These are phyloP conservation scores for Talaromyces sp. DNA, from an alignment of 2,329 filamentous ascomycete species.

Conservation along the genomic window DNA sequence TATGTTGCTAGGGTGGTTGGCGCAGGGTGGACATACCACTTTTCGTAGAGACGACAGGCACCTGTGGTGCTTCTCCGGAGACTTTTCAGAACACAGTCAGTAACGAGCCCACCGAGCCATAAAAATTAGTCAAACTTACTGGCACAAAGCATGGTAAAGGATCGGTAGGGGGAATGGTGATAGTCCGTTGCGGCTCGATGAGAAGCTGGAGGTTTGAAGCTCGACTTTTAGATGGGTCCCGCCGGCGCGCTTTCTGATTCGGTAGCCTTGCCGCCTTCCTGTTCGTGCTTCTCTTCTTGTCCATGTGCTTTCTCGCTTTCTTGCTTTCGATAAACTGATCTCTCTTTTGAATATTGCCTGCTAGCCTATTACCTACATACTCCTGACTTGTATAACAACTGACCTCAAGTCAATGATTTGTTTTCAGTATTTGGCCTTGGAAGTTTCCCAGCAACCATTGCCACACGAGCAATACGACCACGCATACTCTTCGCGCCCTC, in stretches of 20 bases:
- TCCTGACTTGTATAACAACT: neutral
- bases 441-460: too few relatives aligned
- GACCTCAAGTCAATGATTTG: neutral
- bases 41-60: constrained; percentile 91
- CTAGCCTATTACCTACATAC: too few relatives aligned
- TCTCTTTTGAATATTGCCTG: neutral
- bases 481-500: neutral
- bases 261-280: constrained; percentile 27
- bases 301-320: neutral
- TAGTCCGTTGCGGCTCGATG: constrained; percentile 26
- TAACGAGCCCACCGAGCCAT: neutral
- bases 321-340: neutral
- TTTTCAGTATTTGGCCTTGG: neutral
- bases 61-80: constrained; percentile 92
- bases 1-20: constrained; percentile 7
- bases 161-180: constrained; percentile 21
- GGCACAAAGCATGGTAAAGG: constrained; percentile 57
- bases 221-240: constrained; percentile 26
- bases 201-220: constrained; percentile 29
- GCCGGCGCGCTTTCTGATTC: constrained; percentile 29
- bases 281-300: neutral
- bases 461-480: neutral
- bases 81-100: constrained; percentile 54
- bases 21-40: constrained; percentile 62
- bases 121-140: constrained; percentile 49